Evolutionary conservation across 208 protist genomes (phyloP).

Genomic region (Acanthamoeba quina): DNA sequence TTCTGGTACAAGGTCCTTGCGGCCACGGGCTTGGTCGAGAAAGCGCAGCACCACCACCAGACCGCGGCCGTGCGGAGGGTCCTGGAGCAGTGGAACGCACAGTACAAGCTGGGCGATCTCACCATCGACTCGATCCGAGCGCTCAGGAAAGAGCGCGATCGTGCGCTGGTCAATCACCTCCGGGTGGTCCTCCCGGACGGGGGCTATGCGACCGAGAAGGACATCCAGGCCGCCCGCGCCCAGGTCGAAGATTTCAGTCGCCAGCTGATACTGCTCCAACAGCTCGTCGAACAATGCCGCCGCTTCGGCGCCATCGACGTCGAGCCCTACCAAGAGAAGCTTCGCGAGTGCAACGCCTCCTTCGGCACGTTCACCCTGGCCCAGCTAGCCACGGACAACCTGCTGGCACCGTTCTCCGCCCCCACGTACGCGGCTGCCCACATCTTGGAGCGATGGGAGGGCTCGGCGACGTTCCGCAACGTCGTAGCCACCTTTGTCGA

Average conservation of each 20-base stretch:
- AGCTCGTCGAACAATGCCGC: neutral
- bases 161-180: neutral
- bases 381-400: no score
- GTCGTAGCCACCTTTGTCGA: neutral
- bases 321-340: neutral
- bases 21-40: no score
- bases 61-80: no score
- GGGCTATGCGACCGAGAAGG: neutral
- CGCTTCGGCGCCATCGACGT: neutral
- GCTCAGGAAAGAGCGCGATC: neutral
- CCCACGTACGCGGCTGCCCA: neutral
- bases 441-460: neutral
- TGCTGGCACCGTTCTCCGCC: neutral
- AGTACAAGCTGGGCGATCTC: no score
- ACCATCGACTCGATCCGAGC: neutral
- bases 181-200: neutral
- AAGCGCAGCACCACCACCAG: no score
- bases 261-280: neutral
- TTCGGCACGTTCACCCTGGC: neutral
- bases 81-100: no score
- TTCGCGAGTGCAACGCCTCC: neutral
- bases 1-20: no score
- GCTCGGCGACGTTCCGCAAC: conserved; percentile 1
- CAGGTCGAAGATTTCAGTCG: neutral
- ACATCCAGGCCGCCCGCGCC: neutral